Percentiles rank a stretch among this genome's conserved stretches.
phyloP scores from a whole-genome alignment of 345 rosid species.

The Eucalyptus shirleyi region DNA sequence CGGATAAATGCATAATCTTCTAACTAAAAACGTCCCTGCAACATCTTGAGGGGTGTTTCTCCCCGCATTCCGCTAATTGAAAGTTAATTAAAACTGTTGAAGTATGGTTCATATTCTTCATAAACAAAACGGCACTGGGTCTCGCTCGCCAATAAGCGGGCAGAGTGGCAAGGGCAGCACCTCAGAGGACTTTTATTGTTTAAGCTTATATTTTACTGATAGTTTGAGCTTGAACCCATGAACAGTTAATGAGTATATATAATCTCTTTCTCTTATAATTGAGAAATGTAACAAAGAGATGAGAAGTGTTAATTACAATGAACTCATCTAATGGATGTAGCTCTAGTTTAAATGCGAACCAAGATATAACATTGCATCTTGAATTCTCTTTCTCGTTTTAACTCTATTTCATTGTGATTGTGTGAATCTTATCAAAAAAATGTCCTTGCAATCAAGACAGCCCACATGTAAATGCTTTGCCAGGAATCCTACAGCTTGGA shows the following conservation, averaged over 20 bases:
- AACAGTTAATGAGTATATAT: too few relatives aligned
- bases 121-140: neutral
- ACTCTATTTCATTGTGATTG: too few relatives aligned
- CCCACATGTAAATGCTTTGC: too few relatives aligned
- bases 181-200: fast-evolving
- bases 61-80: neutral
- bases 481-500: too few relatives aligned
- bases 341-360: fast-evolving
- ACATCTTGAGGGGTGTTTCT: neutral
- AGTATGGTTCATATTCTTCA: neutral
- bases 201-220: fast-evolving
- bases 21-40: too few relatives aligned
- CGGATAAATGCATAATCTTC: too few relatives aligned
- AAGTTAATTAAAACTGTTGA: too few relatives aligned
- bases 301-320: fast-evolving
- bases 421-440: fast-evolving
- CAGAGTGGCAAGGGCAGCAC: neutral
- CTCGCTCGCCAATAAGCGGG: fast-evolving
- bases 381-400: neutral
- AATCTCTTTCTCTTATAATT: too few relatives aligned
- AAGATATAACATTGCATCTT: too few relatives aligned
- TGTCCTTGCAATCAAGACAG: too few relatives aligned
- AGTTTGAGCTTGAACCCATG: fast-evolving
- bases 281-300: fast-evolving
- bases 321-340: fast-evolving